Conservation (phyloP, 2,329 filamentous ascomycete species). For the Sporothrix variecibatus region DNA sequence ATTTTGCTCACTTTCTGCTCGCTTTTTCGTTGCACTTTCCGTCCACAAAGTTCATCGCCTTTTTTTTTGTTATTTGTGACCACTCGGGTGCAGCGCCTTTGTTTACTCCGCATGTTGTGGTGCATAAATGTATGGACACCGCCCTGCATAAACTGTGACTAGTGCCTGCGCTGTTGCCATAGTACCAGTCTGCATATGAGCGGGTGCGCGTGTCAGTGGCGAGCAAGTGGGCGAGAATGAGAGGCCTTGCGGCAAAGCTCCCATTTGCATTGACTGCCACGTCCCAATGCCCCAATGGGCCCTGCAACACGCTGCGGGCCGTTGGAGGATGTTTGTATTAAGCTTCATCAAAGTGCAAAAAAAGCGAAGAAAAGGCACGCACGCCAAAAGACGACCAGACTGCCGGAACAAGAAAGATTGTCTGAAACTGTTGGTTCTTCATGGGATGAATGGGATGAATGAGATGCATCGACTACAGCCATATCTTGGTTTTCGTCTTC, state of each 20-base stretch:
- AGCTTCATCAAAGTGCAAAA: not conserved
- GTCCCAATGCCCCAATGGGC: not conserved
- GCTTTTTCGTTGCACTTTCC: not conserved
- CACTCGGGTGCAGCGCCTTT: not conserved
- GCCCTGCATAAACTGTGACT: slow-evolving; percentile 3
- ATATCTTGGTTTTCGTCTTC: not conserved
- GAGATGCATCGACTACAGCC: not conserved
- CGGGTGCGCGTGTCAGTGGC: slow-evolving; percentile 18
- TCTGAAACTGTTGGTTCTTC: not conserved
- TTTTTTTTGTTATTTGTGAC: not conserved
- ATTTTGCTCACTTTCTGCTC: not conserved
- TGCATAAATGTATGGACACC: slow-evolving; percentile 1
- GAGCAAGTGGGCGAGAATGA: slow-evolving; percentile 10
- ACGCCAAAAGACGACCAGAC: not conserved
- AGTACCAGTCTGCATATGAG: slow-evolving; percentile 24
- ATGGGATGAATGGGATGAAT: not conserved
- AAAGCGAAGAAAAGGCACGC: not conserved
- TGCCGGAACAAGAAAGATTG: slow-evolving; percentile 5
- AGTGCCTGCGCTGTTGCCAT: slow-evolving; percentile 27
- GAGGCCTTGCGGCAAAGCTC: not conserved
- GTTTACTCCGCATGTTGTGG: slow-evolving; percentile 9
- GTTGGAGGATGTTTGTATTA: not conserved
- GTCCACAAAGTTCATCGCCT: not conserved
- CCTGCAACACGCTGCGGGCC: slow-evolving; percentile 2
- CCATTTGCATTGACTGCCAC: not conserved